phyloP scores from a whole-genome alignment of 2,329 filamentous ascomycete species.

The Tolypocladium guangdongense region DNA sequence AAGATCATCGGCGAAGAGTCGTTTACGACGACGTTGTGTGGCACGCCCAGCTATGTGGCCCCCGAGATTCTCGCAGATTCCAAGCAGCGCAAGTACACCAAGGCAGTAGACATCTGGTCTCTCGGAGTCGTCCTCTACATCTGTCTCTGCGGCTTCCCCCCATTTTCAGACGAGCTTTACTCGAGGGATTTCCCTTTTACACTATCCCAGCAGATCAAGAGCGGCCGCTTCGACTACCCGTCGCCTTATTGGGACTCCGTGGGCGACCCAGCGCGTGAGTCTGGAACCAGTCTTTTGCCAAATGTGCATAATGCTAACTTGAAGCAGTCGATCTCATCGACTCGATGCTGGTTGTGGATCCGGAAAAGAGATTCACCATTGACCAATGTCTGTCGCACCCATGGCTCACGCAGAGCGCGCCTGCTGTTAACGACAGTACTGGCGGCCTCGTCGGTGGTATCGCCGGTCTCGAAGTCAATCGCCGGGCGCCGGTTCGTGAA shows the following conservation, averaged over 20 bases:
- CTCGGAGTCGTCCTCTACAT: constrained; percentile 97
- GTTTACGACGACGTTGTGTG: constrained; percentile 91
- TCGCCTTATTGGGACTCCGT: constrained; percentile 73
- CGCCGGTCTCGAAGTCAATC: constrained; percentile 69
- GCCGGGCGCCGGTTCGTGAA: constrained; percentile 69
- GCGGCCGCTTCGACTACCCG: constrained; percentile 84
- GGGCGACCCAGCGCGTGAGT: constrained; percentile 57
- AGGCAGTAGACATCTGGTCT: constrained; percentile 93
- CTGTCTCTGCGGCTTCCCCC: constrained; percentile 90
- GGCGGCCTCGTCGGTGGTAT: constrained; percentile 86
- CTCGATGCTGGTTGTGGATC: constrained; percentile 82
- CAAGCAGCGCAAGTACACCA: constrained; percentile 78
- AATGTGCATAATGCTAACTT: not conserved
- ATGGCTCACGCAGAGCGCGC: constrained; percentile 60
- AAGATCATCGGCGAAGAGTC: constrained; percentile 99
- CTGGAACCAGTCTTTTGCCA: not conserved
- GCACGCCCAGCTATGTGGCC: constrained; percentile 94
- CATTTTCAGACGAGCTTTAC: constrained; percentile 90
- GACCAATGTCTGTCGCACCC: constrained; percentile 87
- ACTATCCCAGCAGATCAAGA: constrained; percentile 80
- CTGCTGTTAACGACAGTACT: constrained; percentile 71
- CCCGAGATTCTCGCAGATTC: constrained; percentile 85
- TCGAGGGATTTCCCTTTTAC: constrained; percentile 73
- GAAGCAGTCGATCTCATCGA: constrained; percentile 71
- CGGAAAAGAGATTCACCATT: constrained; percentile 72